phyloP scores from a whole-genome alignment of 2,329 filamentous ascomycete genomes.

The Neoascochyta sp. region DNA sequence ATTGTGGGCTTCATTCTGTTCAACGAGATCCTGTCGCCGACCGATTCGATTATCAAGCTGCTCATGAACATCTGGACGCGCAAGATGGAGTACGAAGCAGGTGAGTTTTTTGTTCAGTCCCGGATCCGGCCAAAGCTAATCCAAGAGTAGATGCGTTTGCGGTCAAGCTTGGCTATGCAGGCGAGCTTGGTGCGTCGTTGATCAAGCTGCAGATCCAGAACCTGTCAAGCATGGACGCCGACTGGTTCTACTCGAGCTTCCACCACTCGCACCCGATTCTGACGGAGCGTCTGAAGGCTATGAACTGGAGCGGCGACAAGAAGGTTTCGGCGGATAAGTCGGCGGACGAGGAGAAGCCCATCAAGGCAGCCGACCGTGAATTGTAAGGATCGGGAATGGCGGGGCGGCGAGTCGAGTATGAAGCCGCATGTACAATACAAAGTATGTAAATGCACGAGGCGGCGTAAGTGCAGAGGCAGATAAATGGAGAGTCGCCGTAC shows the following conservation, averaged over 20 bases:
- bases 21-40: conserved; percentile 90
- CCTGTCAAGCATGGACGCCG: conserved; percentile 95
- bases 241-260: conserved; percentile 97
- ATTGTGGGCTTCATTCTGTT: conserved; percentile 97
- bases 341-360: conserved; percentile 56
- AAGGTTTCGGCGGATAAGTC: conserved; percentile 50
- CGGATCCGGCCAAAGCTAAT: conserved; percentile 6
- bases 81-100: conserved; percentile 93
- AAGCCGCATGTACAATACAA: too few relatives aligned
- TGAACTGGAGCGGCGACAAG: conserved; percentile 75
- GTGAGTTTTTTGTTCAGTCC: conserved; percentile 37
- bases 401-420: neutral
- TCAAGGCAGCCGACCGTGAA: conserved; percentile 73
- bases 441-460: too few relatives aligned
- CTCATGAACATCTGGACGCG: conserved; percentile 94
- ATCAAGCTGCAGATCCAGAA: conserved; percentile 99
- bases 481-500: too few relatives aligned
- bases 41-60: conserved; percentile 92
- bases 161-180: conserved; percentile 74
- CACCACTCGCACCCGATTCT: conserved; percentile 98
- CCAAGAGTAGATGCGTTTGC: conserved; percentile 70
- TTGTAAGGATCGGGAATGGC: conserved; percentile 57
- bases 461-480: too few relatives aligned
- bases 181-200: conserved; percentile 78
- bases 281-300: conserved; percentile 84